These are phyloP conservation scores for Alnus glutinosa DNA, from an alignment of 306 rosid genomes.

Conservation along the genomic window DNA sequence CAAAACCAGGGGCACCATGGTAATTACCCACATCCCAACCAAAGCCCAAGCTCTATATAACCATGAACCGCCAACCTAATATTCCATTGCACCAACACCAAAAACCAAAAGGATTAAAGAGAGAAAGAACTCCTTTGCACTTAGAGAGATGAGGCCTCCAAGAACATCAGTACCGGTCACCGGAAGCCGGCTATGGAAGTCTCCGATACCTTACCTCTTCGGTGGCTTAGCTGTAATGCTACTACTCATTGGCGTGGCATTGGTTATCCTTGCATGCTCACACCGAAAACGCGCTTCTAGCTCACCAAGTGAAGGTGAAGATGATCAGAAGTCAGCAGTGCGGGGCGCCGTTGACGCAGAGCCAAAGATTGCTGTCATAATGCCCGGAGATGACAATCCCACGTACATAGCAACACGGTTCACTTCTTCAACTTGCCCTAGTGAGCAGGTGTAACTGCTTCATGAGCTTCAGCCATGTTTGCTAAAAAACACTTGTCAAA, in stretches of 20 bases:
- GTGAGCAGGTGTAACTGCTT: not conserved
- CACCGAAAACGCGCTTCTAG: constrained; percentile 37
- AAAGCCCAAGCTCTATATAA: not conserved
- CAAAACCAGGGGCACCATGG: not conserved
- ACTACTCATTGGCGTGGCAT: constrained; percentile 55
- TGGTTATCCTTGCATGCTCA: constrained; percentile 66
- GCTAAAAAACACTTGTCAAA: not conserved
- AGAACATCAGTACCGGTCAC: constrained; percentile 25
- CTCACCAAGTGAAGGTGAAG: constrained; percentile 17
- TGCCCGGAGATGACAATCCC: constrained; percentile 56
- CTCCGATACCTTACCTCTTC: constrained; percentile 82
- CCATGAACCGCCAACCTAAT: not conserved
- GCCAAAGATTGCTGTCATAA: constrained; percentile 46
- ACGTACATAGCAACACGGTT: constrained; percentile 43
- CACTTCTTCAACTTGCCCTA: not conserved
- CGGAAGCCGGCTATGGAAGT: constrained; percentile 47
- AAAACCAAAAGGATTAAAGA: not conserved
- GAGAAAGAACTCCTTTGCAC: not conserved
- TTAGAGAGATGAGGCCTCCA: constrained; percentile 38
- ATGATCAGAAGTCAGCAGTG: constrained; percentile 3
- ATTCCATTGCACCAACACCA: constrained; percentile 8
- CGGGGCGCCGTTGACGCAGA: constrained; percentile 3
- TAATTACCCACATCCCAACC: not conserved
- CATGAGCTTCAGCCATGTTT: too few species aligned
- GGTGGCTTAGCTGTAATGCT: constrained; percentile 66